phyloP scores from a whole-genome alignment of 139 green algal genomes.

The Chlorella sp. region DNA sequence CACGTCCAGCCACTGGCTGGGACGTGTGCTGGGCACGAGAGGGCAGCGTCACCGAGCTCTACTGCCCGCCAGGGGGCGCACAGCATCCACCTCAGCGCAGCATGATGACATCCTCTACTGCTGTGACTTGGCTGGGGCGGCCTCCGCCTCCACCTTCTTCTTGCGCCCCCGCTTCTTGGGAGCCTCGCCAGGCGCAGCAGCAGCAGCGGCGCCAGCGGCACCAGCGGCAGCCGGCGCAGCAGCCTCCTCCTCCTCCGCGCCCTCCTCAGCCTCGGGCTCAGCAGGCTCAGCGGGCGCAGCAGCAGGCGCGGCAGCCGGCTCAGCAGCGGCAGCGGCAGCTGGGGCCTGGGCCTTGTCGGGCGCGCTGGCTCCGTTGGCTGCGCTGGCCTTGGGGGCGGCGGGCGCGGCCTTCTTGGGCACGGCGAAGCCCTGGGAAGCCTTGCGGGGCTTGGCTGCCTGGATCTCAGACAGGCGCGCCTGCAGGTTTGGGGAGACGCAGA shows the following conservation, averaged over 20 bases:
- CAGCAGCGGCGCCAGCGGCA: no score
- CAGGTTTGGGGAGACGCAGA: not conserved
- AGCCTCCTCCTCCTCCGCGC: not conserved
- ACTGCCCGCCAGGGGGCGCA: no score
- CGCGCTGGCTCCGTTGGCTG: not conserved
- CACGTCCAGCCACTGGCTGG: no score
- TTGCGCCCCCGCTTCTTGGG: not conserved
- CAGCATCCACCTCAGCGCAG: no score
- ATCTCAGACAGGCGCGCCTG: slow-evolving; percentile 15
- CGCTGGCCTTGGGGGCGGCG: not conserved
- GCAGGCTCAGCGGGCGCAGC: not conserved
- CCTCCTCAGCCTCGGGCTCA: not conserved
- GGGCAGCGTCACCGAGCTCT: no score
- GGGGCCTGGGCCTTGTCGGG: not conserved
- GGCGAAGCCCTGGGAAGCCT: not conserved
- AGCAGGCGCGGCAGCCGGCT: not conserved
- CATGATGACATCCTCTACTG: not conserved
- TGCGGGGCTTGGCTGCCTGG: slow-evolving; percentile 25
- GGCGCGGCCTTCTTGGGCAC: not conserved
- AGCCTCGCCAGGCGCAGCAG: not conserved
- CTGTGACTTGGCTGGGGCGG: not conserved
- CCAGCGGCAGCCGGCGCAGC: not conserved
- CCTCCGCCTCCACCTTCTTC: not conserved
- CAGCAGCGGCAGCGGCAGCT: not conserved
- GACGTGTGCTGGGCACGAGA: no score